Evolutionary conservation across 768 basidiomycete genomes (phyloP).

Genomic region (Boletus rubescentipes): DNA sequence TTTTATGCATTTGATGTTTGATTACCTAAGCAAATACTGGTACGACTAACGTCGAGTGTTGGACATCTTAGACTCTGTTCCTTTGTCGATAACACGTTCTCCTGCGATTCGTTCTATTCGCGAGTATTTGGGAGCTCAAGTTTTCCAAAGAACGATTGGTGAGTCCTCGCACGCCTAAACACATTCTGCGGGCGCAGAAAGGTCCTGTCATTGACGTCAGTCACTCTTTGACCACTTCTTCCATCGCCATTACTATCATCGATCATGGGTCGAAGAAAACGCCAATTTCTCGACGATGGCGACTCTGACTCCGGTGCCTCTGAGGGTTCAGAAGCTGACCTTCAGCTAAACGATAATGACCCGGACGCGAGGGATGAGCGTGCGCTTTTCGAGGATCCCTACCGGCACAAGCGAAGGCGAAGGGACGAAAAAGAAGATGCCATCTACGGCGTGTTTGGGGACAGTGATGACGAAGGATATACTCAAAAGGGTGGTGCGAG

Average conservation of each 20-base stretch:
- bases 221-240: background rate
- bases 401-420: conserved; percentile 65
- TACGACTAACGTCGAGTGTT: too few relatives aligned
- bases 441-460: conserved; percentile 73
- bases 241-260: background rate
- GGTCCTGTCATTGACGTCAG: conserved; percentile 1
- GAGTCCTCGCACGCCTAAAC: conserved; percentile 7
- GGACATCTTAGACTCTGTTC: too few relatives aligned
- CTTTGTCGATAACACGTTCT: too few relatives aligned
- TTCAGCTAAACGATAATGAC: conserved; percentile 48
- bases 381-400: conserved; percentile 74
- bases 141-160: conserved; percentile 8
- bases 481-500: conserved; percentile 24
- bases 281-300: conserved; percentile 68
- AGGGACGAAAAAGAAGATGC: conserved; percentile 69
- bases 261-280: conserved; percentile 74
- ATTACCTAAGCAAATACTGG: conserved; percentile 17
- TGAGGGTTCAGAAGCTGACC: conserved; percentile 51
- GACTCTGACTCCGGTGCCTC: conserved; percentile 77
- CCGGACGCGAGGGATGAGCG: conserved; percentile 72
- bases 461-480: conserved; percentile 62
- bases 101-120: background rate
- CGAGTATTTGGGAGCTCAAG: background rate
- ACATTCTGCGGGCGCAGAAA: background rate
- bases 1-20: background rate